A percentile compares a stretch with the other conserved stretches of the same genome.
These are phyloP conservation scores for Phytophthora pini DNA, from an alignment of 352 stramenopile genomes.

Conservation along the genomic window DNA sequence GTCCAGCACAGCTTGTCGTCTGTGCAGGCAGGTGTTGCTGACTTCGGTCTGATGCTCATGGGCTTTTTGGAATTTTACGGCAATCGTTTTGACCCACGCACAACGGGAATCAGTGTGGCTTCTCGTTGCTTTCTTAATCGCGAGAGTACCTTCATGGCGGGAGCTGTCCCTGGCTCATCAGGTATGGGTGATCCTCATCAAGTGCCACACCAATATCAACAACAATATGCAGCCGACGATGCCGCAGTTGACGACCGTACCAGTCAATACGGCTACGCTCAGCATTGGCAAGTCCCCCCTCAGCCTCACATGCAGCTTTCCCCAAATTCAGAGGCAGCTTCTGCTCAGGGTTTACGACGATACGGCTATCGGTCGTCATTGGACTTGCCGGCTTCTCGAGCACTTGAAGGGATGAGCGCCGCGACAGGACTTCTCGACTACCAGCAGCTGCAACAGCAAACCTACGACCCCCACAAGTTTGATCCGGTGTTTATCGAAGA, in stretches of 20 bases:
- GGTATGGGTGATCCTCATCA: conserved; percentile 42
- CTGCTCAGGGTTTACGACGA: conserved; percentile 62
- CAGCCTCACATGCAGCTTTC: conserved; percentile 47
- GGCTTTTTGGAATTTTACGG: conserved; percentile 98
- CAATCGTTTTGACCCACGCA: conserved; percentile 92
- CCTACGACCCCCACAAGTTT: conserved; percentile 91
- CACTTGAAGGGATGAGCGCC: conserved; percentile 34
- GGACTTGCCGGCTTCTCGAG: conserved; percentile 55
- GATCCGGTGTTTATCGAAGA: conserved; percentile 97
- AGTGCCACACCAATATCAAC: conserved; percentile 53
- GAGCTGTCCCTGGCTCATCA: conserved; percentile 14
- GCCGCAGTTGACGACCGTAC: conserved; percentile 60
- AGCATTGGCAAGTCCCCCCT: conserved; percentile 69
- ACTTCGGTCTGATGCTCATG: conserved; percentile 96
- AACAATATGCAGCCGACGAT: conserved; percentile 55
- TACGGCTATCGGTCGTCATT: conserved; percentile 77
- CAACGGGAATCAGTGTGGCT: conserved; percentile 90
- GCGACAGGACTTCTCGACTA: conserved; percentile 51
- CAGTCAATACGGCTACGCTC: conserved; percentile 49
- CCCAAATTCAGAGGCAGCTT: conserved; percentile 61
- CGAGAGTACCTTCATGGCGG: conserved; percentile 57
- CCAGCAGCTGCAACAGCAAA: conserved; percentile 49
- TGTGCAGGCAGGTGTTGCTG: conserved; percentile 68
- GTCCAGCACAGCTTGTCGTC: conserved; percentile 66
- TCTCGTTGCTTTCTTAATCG: conserved; percentile 85